These are phyloP conservation scores for Picea abies DNA, from an alignment of 83 land plant genomes.

Conservation along the genomic window DNA sequence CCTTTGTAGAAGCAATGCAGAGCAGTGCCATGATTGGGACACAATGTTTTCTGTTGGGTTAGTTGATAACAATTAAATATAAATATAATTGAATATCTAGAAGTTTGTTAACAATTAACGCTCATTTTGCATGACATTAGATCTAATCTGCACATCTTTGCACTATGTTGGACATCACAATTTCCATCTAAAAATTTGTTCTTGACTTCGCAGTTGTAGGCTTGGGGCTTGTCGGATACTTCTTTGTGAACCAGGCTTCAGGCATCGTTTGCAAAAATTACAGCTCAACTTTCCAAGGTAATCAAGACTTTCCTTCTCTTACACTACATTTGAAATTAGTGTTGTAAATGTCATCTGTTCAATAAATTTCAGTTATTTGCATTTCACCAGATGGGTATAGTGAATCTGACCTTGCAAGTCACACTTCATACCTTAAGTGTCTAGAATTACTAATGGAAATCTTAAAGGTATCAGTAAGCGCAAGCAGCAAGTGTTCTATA, in stretches of 20 bases:
- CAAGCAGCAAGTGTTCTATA: no score
- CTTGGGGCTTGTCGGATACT: constrained; percentile 88
- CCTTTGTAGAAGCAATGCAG: constrained; percentile 74
- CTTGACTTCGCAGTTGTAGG: constrained; percentile 57
- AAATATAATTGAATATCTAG: no score
- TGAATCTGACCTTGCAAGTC: not conserved
- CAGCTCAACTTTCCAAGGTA: constrained; percentile 96
- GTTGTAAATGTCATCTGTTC: not conserved
- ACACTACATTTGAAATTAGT: no score
- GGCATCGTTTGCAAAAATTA: constrained; percentile 87
- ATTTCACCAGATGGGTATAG: not conserved
- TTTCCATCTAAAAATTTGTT: not conserved
- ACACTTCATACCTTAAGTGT: not conserved
- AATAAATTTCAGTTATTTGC: not conserved
- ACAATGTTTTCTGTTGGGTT: constrained; percentile 81
- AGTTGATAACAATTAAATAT: not conserved
- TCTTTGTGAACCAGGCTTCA: constrained; percentile 79
- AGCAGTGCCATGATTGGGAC: constrained; percentile 72
- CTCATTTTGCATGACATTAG: not conserved
- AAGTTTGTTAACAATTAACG: not conserved
- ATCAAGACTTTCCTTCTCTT: not conserved
- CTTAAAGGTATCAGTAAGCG: no score
- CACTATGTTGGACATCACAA: not conserved
- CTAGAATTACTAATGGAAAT: no score
- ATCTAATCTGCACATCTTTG: not conserved